Base-by-base conservation (phyloP, 2,329 filamentous ascomycete species). In the Pseudocercospora musae region DNA sequence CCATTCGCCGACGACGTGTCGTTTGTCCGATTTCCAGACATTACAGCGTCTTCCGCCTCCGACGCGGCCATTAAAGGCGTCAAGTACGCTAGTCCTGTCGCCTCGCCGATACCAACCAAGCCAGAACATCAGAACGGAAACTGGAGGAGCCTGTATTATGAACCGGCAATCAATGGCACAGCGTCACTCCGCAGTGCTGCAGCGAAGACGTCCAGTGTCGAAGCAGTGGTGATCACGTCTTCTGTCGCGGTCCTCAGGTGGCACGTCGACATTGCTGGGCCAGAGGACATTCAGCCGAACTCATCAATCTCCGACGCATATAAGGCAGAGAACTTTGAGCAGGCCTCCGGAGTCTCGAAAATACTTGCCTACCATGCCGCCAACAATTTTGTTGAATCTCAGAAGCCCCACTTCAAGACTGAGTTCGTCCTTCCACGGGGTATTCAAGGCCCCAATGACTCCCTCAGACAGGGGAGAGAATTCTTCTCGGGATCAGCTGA, bases 121-220 rank as follows among this genome's bases (percentile, higher is more conserved):
- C 42, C 42, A 21, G 42, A 46, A 46, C 10, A 20, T 46, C 25
- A 53, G 18, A 27, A 15, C 21, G 50, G 61, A 2, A 49, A 73
- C 55, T 60, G 59, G 23, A 50, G 66, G 58, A 57, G 67, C 9
- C 69, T 69, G 9, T 70, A 69, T 21, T 59, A 72, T 15, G 57
- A 73, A 8, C 72, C 73, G 9, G 72, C 72, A 7, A 66, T 74
- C 1, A 13, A 69, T 5, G 72, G 70, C 13, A 74, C 70, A 5
- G 63, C 62, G 2, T 56, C 61, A 4, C 65, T 75, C 1, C 46
- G 74, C 20, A 40, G 66, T 18, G 69, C 70, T 18, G 73, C 73
- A 1, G 62, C 66, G 48, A 64, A 65, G 8, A 57, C 68, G 8
- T 21, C 54, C 3, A 66, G 65, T 5, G 69, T 75, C 57, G 73